Conservation (phyloP, 2,329 filamentous ascomycete genomes). For the Drechslera avenae region DNA sequence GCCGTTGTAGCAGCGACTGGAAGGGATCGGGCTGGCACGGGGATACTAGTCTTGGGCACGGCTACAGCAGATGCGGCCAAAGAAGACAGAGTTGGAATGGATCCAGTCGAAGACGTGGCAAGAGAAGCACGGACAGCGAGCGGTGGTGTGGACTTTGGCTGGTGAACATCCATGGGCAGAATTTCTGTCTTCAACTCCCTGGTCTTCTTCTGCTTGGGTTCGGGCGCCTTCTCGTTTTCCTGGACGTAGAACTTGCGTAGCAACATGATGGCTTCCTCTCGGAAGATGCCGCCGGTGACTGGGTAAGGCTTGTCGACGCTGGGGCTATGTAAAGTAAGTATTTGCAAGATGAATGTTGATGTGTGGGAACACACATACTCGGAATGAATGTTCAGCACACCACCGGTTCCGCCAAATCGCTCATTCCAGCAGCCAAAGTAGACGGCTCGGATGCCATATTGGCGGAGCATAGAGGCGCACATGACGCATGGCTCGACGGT, state of each 20-base stretch:
- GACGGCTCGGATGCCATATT: slow-evolving; percentile 84
- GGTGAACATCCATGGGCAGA: slow-evolving; percentile 52
- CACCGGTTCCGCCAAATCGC: slow-evolving; percentile 93
- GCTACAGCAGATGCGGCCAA: slow-evolving; percentile 4
- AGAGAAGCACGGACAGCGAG: slow-evolving; percentile 17
- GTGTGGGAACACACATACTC: slow-evolving; percentile 53
- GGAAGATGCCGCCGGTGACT: slow-evolving; percentile 83
- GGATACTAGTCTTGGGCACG: slow-evolving; percentile 3
- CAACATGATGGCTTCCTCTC: slow-evolving; percentile 91
- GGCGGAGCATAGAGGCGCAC: slow-evolving; percentile 91
- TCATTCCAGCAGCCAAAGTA: slow-evolving; percentile 97
- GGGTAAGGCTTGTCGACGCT: slow-evolving; percentile 80
- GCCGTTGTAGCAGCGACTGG: slow-evolving; percentile 6
- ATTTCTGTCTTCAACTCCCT: slow-evolving; percentile 67
- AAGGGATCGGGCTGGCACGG: slow-evolving; percentile 1
- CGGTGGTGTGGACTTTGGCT: slow-evolving; percentile 40
- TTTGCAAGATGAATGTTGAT: background rate
- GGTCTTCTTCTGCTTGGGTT: slow-evolving; percentile 68
- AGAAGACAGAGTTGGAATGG: slow-evolving; percentile 11
- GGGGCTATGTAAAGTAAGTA: slow-evolving; percentile 50
- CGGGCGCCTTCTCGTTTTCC: slow-evolving; percentile 84
- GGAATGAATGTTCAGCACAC: slow-evolving; percentile 86
- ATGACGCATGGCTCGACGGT: slow-evolving; percentile 99
- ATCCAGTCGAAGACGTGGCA: slow-evolving; percentile 4
- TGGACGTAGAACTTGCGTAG: slow-evolving; percentile 95